A percentile compares a stretch with the other conserved stretches of the same genome.
Evolutionary conservation across 129 eudicot genomes (phyloP).

Genomic region (Chrysanthemum seticuspe): DNA sequence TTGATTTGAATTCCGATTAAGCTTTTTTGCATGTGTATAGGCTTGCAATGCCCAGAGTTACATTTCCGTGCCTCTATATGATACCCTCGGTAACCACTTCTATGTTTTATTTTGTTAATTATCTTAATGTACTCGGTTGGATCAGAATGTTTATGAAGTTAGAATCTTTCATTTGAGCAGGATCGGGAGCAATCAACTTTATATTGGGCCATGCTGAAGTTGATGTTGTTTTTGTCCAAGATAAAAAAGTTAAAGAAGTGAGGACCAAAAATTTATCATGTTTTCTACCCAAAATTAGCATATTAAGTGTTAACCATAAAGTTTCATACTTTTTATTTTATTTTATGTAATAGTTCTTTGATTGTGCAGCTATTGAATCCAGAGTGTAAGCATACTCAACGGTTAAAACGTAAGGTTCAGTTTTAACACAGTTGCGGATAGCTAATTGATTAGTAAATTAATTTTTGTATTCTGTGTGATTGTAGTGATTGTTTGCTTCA

Average conservation of each 20-base stretch:
- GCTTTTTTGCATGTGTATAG: slow-evolving; percentile 34
- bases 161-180: slow-evolving; percentile 34
- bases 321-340: not conserved
- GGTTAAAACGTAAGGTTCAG: slow-evolving; percentile 65
- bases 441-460: not conserved
- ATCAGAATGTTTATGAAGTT: slow-evolving; percentile 1
- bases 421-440: slow-evolving; percentile 12
- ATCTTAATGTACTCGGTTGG: not conserved
- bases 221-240: slow-evolving; percentile 79
- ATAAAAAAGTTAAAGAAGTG: slow-evolving; percentile 81
- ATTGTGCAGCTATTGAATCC: slow-evolving; percentile 72
- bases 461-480: not conserved
- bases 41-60: slow-evolving; percentile 90
- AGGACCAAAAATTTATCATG: slow-evolving; percentile 22
- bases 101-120: slow-evolving; percentile 6
- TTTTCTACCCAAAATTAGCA: slow-evolving; percentile 12
- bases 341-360: not conserved
- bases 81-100: slow-evolving; percentile 72
- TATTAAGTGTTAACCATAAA: not conserved
- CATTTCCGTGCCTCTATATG: slow-evolving; percentile 91
- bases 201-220: slow-evolving; percentile 93
- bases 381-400: slow-evolving; percentile 70
- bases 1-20: not conserved
- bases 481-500: slow-evolving; percentile 87
- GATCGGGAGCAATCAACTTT: slow-evolving; percentile 80